Evolutionary conservation across 495 filamentous ascomycete genomes (phyloP).

Genomic region (Penicillium taxi): DNA sequence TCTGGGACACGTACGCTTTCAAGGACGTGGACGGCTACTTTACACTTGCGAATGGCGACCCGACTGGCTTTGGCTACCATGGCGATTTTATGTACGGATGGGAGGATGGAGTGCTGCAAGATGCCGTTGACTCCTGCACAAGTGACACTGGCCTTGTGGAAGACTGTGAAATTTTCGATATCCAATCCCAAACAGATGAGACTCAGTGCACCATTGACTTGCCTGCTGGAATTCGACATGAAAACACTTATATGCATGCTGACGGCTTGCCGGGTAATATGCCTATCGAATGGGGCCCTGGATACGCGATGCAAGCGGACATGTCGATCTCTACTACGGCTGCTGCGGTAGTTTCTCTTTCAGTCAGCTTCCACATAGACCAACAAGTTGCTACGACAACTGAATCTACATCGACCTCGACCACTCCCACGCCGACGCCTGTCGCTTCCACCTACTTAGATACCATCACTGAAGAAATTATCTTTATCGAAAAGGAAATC

Average conservation of each 20-base stretch:
- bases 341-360: slow-evolving; percentile 8
- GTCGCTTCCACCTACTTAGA: slow-evolving; percentile 20
- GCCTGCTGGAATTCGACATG: slow-evolving; percentile 32
- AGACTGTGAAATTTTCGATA: slow-evolving; percentile 53
- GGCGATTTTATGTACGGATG: slow-evolving; percentile 82
- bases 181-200: slow-evolving; percentile 38
- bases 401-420: slow-evolving; percentile 9
- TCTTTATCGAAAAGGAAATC: slow-evolving; percentile 33
- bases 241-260: slow-evolving; percentile 26
- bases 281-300: slow-evolving; percentile 44
- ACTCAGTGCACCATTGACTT: slow-evolving; percentile 39
- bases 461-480: slow-evolving; percentile 25
- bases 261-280: slow-evolving; percentile 48
- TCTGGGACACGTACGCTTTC: slow-evolving; percentile 71
- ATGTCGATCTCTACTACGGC: not conserved
- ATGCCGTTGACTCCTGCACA: slow-evolving; percentile 42
- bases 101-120: slow-evolving; percentile 45
- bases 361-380: slow-evolving; percentile 7
- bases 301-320: slow-evolving; percentile 21
- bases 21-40: slow-evolving; percentile 60
- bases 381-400: slow-evolving; percentile 4
- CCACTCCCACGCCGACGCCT: slow-evolving; percentile 20
- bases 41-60: slow-evolving; percentile 76
- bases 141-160: slow-evolving; percentile 44
- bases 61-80: slow-evolving; percentile 74